A percentile compares a stretch with the other conserved stretches of the same genome.
Conservation (phyloP, 495 filamentous ascomycete species). For the Penicillium desertorum region DNA sequence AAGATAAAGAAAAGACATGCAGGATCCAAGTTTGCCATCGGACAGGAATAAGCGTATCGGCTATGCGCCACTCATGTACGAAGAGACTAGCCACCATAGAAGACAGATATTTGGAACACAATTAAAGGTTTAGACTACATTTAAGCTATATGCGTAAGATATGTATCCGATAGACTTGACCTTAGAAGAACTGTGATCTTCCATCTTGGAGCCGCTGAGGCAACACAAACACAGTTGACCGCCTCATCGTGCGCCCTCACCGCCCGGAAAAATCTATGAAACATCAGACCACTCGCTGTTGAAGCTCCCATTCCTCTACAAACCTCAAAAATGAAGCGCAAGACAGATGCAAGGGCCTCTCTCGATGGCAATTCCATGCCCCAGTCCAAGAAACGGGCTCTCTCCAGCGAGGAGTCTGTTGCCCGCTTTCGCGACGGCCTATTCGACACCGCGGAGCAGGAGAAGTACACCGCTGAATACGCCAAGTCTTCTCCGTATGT, state of each 20-base stretch:
- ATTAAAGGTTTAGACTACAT: too few relatives aligned
- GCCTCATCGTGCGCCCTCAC: constrained; percentile 17
- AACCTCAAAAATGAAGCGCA: constrained; percentile 54
- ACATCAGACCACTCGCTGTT: constrained; percentile 18
- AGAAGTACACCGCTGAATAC: constrained; percentile 69
- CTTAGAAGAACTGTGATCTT: not conserved
- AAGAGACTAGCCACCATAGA: not conserved
- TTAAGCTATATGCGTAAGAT: not conserved
- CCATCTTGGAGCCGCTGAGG: not conserved
- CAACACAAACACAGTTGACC: constrained; percentile 11
- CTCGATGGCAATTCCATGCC: constrained; percentile 43
- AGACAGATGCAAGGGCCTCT: constrained; percentile 41
- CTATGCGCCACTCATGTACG: not conserved
- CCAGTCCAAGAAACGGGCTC: constrained; percentile 52
- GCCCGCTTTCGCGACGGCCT: constrained; percentile 70
- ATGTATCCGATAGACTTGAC: not conserved
- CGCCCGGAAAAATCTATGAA: constrained; percentile 23
- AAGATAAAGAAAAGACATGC: not conserved
- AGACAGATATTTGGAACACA: not conserved
- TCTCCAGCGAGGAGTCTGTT: constrained; percentile 48
- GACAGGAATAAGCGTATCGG: not conserved
- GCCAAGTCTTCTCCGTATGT: constrained; percentile 67
- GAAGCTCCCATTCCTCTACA: not conserved
- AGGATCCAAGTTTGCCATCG: not conserved
- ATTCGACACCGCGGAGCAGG: constrained; percentile 65